phyloP scores from a whole-genome alignment of 2,329 filamentous ascomycete species.

The Pezicula carpinea region DNA sequence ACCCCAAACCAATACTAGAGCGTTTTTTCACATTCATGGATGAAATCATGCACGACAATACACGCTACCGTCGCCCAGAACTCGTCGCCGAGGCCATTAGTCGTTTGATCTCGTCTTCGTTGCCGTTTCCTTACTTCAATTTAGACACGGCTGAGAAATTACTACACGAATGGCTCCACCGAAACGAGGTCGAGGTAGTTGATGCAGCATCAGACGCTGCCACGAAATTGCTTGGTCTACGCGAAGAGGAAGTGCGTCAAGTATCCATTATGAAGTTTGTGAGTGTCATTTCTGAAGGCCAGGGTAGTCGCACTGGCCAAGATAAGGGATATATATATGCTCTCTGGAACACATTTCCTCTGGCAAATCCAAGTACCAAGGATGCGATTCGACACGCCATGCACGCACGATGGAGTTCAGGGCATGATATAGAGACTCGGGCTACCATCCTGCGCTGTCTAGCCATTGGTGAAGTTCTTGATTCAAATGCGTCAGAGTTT shows the following conservation, averaged over 20 bases:
- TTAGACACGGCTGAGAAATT: neutral
- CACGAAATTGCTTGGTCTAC: slow-evolving; percentile 44
- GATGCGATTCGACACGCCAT: slow-evolving; percentile 37
- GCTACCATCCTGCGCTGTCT: slow-evolving; percentile 53
- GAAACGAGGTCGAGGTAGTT: slow-evolving; percentile 46
- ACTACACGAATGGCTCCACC: slow-evolving; percentile 38
- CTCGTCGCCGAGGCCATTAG: slow-evolving; percentile 59
- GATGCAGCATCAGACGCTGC: slow-evolving; percentile 46
- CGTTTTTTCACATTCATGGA: neutral
- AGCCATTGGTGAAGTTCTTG: slow-evolving; percentile 36
- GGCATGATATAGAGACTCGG: slow-evolving; percentile 46
- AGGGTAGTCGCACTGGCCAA: slow-evolving; percentile 27
- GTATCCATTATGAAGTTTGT: slow-evolving; percentile 43
- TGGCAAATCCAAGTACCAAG: slow-evolving; percentile 2
- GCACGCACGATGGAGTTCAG: slow-evolving; percentile 46
- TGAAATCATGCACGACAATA: slow-evolving; percentile 19
- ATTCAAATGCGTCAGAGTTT: slow-evolving; percentile 10
- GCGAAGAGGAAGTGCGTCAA: slow-evolving; percentile 31
- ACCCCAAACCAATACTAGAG: neutral
- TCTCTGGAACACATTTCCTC: slow-evolving; percentile 26
- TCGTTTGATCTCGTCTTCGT: slow-evolving; percentile 51
- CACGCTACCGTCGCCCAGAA: slow-evolving; percentile 54
- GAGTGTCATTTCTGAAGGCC: slow-evolving; percentile 32
- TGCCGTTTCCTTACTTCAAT: slow-evolving; percentile 36
- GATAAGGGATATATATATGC: slow-evolving; percentile 47